Conservation (phyloP, 2,329 filamentous ascomycete species). For the Pestalotiopsis sp. region DNA sequence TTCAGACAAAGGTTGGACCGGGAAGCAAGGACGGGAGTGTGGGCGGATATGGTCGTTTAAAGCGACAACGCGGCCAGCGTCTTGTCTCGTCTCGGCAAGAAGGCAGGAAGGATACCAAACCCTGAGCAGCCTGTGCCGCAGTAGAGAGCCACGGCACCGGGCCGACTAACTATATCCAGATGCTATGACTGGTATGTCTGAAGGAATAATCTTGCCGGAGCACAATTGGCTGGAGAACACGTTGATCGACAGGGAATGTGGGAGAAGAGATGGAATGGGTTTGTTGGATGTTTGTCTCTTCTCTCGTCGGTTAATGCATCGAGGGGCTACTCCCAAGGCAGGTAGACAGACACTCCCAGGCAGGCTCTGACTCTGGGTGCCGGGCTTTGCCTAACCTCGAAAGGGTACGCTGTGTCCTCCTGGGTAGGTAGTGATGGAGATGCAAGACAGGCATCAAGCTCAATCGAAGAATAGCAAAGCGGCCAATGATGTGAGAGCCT, state of each 20-base stretch:
- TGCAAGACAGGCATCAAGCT: not conserved
- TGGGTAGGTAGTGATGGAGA: not conserved
- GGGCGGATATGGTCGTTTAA: constrained; percentile 8
- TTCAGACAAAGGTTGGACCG: constrained; percentile 6
- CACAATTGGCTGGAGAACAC: constrained; percentile 11
- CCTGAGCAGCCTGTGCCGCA: constrained; percentile 15
- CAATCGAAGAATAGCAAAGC: not conserved
- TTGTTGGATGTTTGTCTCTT: constrained; percentile 1
- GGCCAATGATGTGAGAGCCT: not conserved
- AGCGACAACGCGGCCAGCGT: constrained; percentile 4
- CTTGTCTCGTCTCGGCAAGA: not conserved
- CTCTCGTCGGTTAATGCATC: constrained; percentile 1
- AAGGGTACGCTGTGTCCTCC: not conserved
- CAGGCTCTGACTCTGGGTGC: not conserved
- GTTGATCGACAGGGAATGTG: constrained; percentile 1
- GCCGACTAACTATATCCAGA: constrained; percentile 9
- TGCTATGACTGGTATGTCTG: not conserved
- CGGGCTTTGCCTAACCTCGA: not conserved
- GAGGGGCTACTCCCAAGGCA: constrained; percentile 10
- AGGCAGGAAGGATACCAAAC: not conserved
- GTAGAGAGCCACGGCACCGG: constrained; percentile 4
- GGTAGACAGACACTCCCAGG: not conserved
- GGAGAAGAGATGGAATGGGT: not conserved
- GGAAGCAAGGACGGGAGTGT: not conserved
- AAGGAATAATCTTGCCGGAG: not conserved